These are phyloP conservation scores for Didymella lethalis DNA, from an alignment of 2,329 filamentous ascomycete genomes.

Conservation along the genomic window DNA sequence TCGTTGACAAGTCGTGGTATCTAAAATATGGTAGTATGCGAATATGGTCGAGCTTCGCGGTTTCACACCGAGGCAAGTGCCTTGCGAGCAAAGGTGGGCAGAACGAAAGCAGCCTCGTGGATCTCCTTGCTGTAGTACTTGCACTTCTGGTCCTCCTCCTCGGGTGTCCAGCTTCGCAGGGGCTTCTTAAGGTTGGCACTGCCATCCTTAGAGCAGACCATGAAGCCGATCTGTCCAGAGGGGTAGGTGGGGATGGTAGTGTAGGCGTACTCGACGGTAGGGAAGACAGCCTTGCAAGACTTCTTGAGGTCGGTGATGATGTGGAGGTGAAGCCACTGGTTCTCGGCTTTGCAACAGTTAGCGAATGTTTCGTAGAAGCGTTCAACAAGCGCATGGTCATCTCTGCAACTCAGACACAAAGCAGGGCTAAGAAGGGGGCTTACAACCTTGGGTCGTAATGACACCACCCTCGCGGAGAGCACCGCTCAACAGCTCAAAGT, in stretches of 20 bases:
- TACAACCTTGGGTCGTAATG: slow-evolving; percentile 99
- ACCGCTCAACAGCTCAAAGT: slow-evolving; percentile 92
- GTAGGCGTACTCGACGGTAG: slow-evolving; percentile 97
- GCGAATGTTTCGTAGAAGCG: slow-evolving; percentile 27
- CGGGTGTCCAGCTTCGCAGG: slow-evolving; percentile 77
- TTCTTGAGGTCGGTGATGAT: slow-evolving; percentile 96
- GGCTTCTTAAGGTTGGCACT: slow-evolving; percentile 83
- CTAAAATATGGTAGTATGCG: slow-evolving; percentile 35
- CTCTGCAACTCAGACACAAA: slow-evolving; percentile 25
- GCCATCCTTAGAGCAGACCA: slow-evolving; percentile 98
- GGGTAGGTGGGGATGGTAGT: slow-evolving; percentile 99
- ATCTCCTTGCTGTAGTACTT: slow-evolving; percentile 98
- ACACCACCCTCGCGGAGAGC: slow-evolving; percentile 95
- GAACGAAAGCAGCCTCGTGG: slow-evolving; percentile 90
- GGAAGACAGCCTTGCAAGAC: slow-evolving; percentile 96
- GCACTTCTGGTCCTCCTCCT: slow-evolving; percentile 93
- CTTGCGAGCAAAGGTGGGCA: slow-evolving; percentile 93
- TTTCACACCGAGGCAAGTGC: slow-evolving; percentile 51
- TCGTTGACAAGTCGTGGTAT: slow-evolving; percentile 44
- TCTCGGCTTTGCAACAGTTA: slow-evolving; percentile 74
- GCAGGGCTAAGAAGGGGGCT: slow-evolving; percentile 67
- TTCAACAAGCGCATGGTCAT: slow-evolving; percentile 26
- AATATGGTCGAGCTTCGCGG: slow-evolving; percentile 17
- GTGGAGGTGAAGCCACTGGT: slow-evolving; percentile 97
- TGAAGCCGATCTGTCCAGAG: slow-evolving; percentile 98